Percentiles rank a stretch among this genome's conserved stretches.
Evolutionary conservation across 2,329 filamentous ascomycete genomes (phyloP).

Genomic region (Diplocarpon rosae): DNA sequence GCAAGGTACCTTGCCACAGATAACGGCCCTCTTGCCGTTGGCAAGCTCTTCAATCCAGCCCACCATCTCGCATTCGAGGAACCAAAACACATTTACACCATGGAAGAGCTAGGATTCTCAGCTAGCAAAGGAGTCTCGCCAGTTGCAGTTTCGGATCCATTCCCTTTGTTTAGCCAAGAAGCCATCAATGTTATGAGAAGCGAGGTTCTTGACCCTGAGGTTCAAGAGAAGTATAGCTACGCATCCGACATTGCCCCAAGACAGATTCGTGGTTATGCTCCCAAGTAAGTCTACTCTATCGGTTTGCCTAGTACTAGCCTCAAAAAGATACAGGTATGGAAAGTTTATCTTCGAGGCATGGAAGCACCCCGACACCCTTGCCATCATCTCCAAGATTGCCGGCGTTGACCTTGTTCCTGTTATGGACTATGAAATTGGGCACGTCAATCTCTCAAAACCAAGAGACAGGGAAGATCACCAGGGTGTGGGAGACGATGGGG

Average conservation of each 20-base stretch:
- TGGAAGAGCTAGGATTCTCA: slow-evolving; percentile 49
- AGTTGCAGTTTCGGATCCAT: slow-evolving; percentile 53
- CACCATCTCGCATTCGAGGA: slow-evolving; percentile 44
- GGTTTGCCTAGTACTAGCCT: slow-evolving; percentile 1
- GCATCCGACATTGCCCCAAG: slow-evolving; percentile 47
- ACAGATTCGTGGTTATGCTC: slow-evolving; percentile 43
- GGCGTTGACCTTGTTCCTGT: slow-evolving; percentile 46
- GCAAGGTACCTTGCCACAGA: slow-evolving; percentile 25
- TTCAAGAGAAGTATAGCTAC: slow-evolving; percentile 45
- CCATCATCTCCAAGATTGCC: slow-evolving; percentile 43
- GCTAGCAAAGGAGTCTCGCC: slow-evolving; percentile 47
- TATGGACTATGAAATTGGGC: slow-evolving; percentile 46
- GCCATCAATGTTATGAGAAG: slow-evolving; percentile 50
- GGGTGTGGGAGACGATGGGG: slow-evolving; percentile 19
- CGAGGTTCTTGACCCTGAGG: slow-evolving; percentile 48
- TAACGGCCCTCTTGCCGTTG: slow-evolving; percentile 17
- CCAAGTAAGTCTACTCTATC: slow-evolving; percentile 35
- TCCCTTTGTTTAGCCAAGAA: slow-evolving; percentile 49
- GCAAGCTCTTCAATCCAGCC: slow-evolving; percentile 38
- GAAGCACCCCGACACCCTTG: slow-evolving; percentile 43
- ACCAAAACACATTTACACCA: slow-evolving; percentile 41
- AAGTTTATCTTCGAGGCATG: slow-evolving; percentile 55
- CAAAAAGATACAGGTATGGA: slow-evolving; percentile 36
- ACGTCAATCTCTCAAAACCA: slow-evolving; percentile 43
- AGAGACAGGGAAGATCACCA: slow-evolving; percentile 18